Base-by-base conservation (phyloP, 2,329 filamentous ascomycete genomes). In the Blastomyces parvus region DNA sequence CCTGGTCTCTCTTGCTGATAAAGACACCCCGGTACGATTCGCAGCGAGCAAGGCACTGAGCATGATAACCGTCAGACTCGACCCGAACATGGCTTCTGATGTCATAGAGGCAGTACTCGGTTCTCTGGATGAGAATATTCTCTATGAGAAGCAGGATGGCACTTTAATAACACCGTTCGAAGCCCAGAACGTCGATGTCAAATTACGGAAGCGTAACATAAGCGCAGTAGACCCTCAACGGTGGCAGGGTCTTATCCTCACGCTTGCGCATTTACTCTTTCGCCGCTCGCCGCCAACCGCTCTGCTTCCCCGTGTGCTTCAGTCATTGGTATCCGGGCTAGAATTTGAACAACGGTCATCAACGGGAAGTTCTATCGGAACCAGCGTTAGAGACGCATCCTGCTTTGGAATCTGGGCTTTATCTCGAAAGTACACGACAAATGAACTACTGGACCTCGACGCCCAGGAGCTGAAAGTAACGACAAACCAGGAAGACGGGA, bases 351-450 rank as follows among this genome's bases (percentile, higher is more conserved):
- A 96, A 70, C 84, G 92, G 64, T 89, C 88, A 56, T 84, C 90
- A 0, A 91, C 90, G 2, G 93, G 94, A n/a, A 86, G 84, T 14
- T 92, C 90, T 2, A 81, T 93, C 13, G 94, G 94, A 1, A 88
- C 90, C 1, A 96, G 95, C 69, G 92, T 99, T 19, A 86, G 94
- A 57, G 94, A 99, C 77, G 93, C 94, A 14, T 91, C 94, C 2
- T 97, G 92, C 73, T 99, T 97, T 73, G 94, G 94, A 7, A 88
- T 97, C 30, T 99, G 94, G 94, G 89, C 92, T 0, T 75, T 97
- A 8, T 90, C 93, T 27, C 84, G 94, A 62, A 87, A 93, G 62
- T 99, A 97, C 70, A 86, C 85, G 0, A 96, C 91, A 0, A 72
- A 79, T 0, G 93, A 97, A 73, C 81, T 97, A 7, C 80, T 88